Conservation (phyloP, 208 protist species). For the Leishmania lainsoni region DNA sequence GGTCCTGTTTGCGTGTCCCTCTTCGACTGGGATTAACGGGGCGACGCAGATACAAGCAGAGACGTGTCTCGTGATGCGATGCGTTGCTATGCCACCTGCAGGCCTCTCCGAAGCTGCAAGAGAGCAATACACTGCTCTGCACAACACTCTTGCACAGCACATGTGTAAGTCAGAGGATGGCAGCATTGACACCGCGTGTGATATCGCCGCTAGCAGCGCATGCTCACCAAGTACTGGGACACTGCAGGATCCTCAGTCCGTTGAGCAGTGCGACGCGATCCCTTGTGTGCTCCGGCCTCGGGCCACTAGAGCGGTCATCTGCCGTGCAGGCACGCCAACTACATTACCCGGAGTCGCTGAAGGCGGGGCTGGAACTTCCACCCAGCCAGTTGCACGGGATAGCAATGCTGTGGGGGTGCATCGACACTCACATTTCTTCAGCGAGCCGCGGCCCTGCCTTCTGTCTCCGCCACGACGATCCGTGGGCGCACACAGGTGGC, state of each 20-base stretch:
- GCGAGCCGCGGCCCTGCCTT: not conserved
- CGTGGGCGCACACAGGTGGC: not conserved
- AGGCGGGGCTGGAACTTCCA: not conserved
- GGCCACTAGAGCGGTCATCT: not conserved
- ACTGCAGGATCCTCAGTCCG: not conserved
- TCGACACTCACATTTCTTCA: not conserved
- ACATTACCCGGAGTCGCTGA: not conserved
- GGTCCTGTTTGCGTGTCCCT: not conserved
- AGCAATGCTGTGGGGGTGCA: not conserved
- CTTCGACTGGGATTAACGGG: not conserved
- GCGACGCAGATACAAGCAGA: not conserved
- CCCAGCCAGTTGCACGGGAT: not conserved
- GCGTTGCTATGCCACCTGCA: not conserved
- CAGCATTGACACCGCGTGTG: not conserved
- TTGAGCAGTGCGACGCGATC: not conserved
- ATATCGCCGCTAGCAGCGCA: not conserved
- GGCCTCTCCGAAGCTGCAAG: constrained; percentile 5
- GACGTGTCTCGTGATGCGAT: not conserved
- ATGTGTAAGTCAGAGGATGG: not conserved
- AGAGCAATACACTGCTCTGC: constrained; percentile 3
- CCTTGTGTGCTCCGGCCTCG: not conserved
- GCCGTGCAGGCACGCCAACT: not conserved
- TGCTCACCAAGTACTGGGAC: not conserved
- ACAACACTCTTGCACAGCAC: not conserved
- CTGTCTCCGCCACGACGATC: not conserved